Evolutionary conservation across 805 yeast genomes (phyloP).

Genomic region (Spathaspora passalidarum): DNA sequence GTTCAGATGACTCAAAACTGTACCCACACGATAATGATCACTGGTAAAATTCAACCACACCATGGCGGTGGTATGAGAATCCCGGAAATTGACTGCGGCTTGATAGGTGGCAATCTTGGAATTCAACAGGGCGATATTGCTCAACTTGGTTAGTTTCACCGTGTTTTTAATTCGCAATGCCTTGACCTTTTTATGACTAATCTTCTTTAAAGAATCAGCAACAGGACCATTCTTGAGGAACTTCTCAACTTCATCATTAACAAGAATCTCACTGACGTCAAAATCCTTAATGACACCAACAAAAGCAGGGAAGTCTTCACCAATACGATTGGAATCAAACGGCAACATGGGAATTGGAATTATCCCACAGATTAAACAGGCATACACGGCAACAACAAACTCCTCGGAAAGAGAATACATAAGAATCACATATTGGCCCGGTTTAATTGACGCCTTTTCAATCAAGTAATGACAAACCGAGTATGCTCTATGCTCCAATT

Average conservation of each 20-base stretch:
- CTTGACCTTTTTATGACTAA: conserved; percentile 27
- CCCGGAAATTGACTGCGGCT: conserved; percentile 35
- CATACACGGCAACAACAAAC: conserved; percentile 75
- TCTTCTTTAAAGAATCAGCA: conserved; percentile 53
- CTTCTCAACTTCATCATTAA: conserved; percentile 72
- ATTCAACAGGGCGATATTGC: conserved; percentile 38
- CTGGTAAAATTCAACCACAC: conserved; percentile 71
- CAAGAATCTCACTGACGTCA: conserved; percentile 67
- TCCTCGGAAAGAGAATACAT: conserved; percentile 89
- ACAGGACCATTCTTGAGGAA: conserved; percentile 67
- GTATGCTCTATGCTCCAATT: conserved; percentile 72
- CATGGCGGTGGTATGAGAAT: conserved; percentile 47
- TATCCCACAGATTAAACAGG: conserved; percentile 80
- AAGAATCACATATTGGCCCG: conserved; percentile 74
- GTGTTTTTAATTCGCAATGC: conserved; percentile 66
- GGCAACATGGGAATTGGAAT: conserved; percentile 77
- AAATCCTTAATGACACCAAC: conserved; percentile 66
- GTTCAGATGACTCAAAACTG: conserved; percentile 54
- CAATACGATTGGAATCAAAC: conserved; percentile 59
- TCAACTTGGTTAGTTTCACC: conserved; percentile 47
- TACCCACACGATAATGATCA: conserved; percentile 65
- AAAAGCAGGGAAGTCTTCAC: conserved; percentile 72
- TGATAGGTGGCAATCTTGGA: conserved; percentile 43
- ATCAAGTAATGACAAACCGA: conserved; percentile 71
- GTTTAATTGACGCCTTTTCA: conserved; percentile 57